phyloP scores from a whole-genome alignment of 805 yeast species.

The Cyberlindnera subsufficiens region DNA sequence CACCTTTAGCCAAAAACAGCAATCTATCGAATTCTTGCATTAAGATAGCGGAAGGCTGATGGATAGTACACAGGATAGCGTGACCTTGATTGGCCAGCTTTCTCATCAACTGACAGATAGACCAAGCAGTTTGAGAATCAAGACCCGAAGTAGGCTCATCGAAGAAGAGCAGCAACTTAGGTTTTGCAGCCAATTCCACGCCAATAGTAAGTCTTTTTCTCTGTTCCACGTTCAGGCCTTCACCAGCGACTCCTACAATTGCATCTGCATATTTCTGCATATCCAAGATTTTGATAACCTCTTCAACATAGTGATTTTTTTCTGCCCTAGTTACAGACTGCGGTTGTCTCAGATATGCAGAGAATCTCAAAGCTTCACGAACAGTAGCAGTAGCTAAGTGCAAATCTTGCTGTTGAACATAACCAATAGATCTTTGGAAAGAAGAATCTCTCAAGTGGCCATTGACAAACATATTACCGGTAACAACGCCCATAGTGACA shows the following conservation, averaged over 20 bases:
- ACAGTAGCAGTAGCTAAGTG: conserved; percentile 64
- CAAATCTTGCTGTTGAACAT: conserved; percentile 73
- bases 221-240: conserved; percentile 60
- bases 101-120: conserved; percentile 55
- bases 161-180: conserved; percentile 51
- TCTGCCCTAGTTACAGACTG: conserved; percentile 43
- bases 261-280: conserved; percentile 66
- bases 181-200: conserved; percentile 63
- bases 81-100: conserved; percentile 56
- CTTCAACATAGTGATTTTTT: conserved; percentile 61
- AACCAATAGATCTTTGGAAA: conserved; percentile 50
- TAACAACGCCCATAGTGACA: conserved; percentile 62
- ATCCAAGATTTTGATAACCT: conserved; percentile 55
- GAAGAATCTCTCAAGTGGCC: conserved; percentile 56
- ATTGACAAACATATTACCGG: conserved; percentile 63
- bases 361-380: conserved; percentile 62
- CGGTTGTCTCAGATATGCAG: conserved; percentile 68
- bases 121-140: conserved; percentile 66
- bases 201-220: conserved; percentile 63
- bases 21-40: conserved; percentile 75
- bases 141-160: conserved; percentile 69
- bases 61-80: conserved; percentile 69
- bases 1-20: conserved; percentile 64
- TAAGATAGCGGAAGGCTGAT: conserved; percentile 79
- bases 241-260: conserved; percentile 69